Base-by-base conservation (phyloP, 257 asterid genomes). In the Solanum habrochaites region DNA sequence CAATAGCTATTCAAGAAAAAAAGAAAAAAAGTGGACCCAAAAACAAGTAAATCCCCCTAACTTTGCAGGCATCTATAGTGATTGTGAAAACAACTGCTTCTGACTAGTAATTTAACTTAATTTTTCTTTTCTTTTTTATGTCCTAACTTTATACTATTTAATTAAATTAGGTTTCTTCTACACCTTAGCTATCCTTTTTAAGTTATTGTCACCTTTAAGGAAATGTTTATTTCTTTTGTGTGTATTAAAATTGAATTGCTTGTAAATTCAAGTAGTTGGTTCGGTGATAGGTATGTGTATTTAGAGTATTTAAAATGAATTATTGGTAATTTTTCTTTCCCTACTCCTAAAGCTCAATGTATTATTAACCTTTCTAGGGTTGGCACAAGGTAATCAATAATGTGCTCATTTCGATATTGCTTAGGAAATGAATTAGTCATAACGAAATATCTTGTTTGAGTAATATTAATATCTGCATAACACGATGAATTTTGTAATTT, bases 11-110 rank as follows among this genome's bases (percentile, higher is more conserved):
- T 72, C 85, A 89, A 83, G 83, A 39, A 39, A 87, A 52, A 49
- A 39, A 39, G n/a, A 52, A 49, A 83, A 31, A 35, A 45, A 78
- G 73, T 93, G 91, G 87, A 62, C 87, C 88, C 77, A 87, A 87
- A 84, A 20, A 64, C 91, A 92, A 67, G 58, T 27, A 67, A 73
- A 47, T 83, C 84, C 80, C 31, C 88, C 91, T 43, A 83, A 89
- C 91, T 88, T 88, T 88, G 77, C 91, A 62, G 90, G 93, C 92
- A 89, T 78, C 21, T 73, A 82, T 85, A 88, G 90, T 29, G 83
- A 86, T 27, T 91, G 91, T 88, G 96, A 92, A 87, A 89, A 93
- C 94, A 91, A 89, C 92, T 69, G 11, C 58, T 11, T 27, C 32
- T 21, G n/a, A 49, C 7, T 60, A 45, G 37, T 43, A 27, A 42